Percentiles rank a stretch among this genome's conserved stretches.
phyloP scores from a whole-genome alignment of 108 stramenopile genomes.

The Hondaea fermentalgiana region DNA sequence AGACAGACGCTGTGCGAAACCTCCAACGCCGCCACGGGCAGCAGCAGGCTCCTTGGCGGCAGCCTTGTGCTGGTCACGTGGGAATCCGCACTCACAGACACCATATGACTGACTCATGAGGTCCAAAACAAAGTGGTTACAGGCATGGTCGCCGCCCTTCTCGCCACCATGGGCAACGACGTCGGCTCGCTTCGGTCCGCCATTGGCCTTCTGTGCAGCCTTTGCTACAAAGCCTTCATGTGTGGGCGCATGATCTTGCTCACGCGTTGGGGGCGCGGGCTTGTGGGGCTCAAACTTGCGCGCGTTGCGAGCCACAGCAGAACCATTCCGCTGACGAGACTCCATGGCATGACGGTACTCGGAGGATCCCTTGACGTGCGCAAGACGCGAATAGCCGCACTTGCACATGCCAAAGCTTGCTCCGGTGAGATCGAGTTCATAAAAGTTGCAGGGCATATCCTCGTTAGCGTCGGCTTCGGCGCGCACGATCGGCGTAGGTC shows the following conservation, averaged over 20 bases:
- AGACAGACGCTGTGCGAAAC: no score
- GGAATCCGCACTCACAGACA: neutral
- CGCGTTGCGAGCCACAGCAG: neutral
- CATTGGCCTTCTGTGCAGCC: neutral
- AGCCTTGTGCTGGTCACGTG: slow-evolving; percentile 1
- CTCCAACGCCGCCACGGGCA: neutral
- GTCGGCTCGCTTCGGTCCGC: neutral
- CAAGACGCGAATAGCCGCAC: neutral
- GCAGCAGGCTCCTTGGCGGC: neutral
- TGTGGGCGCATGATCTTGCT: neutral
- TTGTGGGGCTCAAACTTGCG: neutral
- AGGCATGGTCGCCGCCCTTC: neutral
- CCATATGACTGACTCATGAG: neutral
- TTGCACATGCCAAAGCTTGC: slow-evolving; percentile 10
- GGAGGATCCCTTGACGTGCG: neutral
- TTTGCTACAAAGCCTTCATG: neutral
- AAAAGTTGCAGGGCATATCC: neutral
- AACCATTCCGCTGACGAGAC: neutral
- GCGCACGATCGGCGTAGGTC: neutral
- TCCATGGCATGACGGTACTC: neutral
- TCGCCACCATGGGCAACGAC: neutral
- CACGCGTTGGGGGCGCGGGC: neutral
- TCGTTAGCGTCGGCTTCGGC: neutral
- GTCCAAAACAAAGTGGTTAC: neutral
- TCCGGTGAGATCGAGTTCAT: neutral